Base-by-base conservation (phyloP, 805 yeast genomes). In the Vanderwaltozyma polyspora region DNA sequence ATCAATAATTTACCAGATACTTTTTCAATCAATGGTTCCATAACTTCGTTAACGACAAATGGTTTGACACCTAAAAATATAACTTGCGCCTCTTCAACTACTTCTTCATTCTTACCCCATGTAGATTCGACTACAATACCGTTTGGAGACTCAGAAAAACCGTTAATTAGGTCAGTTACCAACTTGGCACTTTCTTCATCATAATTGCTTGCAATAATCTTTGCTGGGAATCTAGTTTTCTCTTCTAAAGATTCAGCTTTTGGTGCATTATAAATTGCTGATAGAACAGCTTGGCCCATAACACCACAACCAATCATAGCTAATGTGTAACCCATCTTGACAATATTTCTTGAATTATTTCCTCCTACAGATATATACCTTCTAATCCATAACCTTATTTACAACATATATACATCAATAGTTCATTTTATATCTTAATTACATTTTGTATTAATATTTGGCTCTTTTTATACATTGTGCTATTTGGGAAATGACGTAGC, bases 291-390 rank as follows among this genome's bases (percentile, higher is more conserved):
- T 13, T 89, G 79, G 39, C 97, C 97, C 85, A 91, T 83, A 36
- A 82, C 86, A 40, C 99, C 99, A 49, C 94, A 76, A 24, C 96
- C 99, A 35, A 91, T 67, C 21, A 91, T 76, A 13, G 87, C 70
- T 34, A 89, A 62, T 4, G 84, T 79, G 62, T 72, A 73, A 29
- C 48, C 47, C 57, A 49, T 51, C 10, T 24, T 37, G n/a, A 6
- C 15, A 8, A 9, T 8, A 8, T 25, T 13, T 25, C 12, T 11
- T 25, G 7, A 25, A 11, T 8, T 8, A 9, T 8, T 22, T 11
- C 11, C 11, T 22, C 24, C 24, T 8, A 22, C 24, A 11, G 24
- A 8, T 22, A 22, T 22, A 22, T 22, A 11, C 11, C 10, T 11
- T 22, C 24, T 9, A 22, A 22, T 22, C 11, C 11, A n/a, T n/a